Conservation (phyloP, 2,329 filamentous ascomycete species). For the Tolypocladium pustulatum region DNA sequence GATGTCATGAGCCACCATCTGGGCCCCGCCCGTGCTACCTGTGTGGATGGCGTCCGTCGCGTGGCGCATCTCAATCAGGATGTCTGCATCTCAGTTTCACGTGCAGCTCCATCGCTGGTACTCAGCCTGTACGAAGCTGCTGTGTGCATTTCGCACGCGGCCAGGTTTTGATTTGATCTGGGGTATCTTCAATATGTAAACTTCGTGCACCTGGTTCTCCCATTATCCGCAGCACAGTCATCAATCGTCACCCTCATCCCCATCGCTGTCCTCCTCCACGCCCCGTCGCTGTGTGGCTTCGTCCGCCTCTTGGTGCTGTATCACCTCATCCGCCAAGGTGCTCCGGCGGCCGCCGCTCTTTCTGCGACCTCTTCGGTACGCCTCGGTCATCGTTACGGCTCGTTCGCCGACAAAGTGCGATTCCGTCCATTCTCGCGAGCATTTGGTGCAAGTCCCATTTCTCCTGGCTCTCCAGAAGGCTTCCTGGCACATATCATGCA, state of each 20-base stretch:
- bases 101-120: too few relatives aligned
- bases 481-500: constrained; percentile 69
- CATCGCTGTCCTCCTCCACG: constrained; percentile 5
- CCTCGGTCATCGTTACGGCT: constrained; percentile 43
- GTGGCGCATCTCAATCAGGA: not conserved
- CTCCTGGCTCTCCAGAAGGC: constrained; percentile 61
- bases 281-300: constrained; percentile 17
- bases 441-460: constrained; percentile 54
- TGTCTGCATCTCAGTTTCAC: too few relatives aligned
- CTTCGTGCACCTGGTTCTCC: not conserved
- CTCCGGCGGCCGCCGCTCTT: constrained; percentile 21
- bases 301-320: constrained; percentile 17
- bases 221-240: not conserved
- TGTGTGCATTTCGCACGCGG: not conserved
- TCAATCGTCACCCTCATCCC: constrained; percentile 1
- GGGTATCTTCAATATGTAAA: not conserved
- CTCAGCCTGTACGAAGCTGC: too few relatives aligned
- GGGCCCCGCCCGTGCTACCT: not conserved
- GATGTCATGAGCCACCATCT: constrained; percentile 19
- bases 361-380: constrained; percentile 33
- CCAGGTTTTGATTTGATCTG: not conserved
- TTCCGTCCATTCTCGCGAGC: constrained; percentile 38
- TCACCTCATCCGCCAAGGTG: constrained; percentile 23
- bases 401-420: constrained; percentile 43
- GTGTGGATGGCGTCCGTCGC: too few relatives aligned